Percentiles rank a stretch among this genome's conserved stretches.
Conservation (phyloP, 2,329 filamentous ascomycete genomes). For the Colletotrichum tamarilloi region DNA sequence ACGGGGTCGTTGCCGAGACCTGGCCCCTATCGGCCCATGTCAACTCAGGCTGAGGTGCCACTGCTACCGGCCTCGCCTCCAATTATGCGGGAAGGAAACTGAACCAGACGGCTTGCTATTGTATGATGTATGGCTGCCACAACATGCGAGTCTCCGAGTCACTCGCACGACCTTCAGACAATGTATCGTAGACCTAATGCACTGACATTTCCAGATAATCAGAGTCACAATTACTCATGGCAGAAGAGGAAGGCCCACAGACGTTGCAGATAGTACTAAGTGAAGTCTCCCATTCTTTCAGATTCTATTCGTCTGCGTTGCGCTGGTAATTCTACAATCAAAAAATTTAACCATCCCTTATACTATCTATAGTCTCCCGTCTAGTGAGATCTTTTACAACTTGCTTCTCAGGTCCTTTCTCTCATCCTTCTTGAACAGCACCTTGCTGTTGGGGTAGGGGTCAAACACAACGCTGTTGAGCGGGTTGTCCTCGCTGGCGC, state of each 20-base stretch:
- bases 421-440: constrained; percentile 71
- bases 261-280: no score
- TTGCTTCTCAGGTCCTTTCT: constrained; percentile 56
- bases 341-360: background rate
- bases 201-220: no score
- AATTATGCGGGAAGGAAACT: no score
- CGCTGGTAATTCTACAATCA: background rate
- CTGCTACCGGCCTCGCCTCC: no score
- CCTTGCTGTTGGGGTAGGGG: constrained; percentile 73
- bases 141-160: no score
- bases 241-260: no score
- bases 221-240: no score
- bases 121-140: no score
- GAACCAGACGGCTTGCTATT: no score
- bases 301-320: background rate
- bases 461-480: constrained; percentile 79
- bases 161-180: no score
- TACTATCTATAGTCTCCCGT: background rate
- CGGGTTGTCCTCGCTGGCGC: constrained; percentile 78
- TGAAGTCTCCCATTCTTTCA: background rate
- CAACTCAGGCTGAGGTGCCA: background rate
- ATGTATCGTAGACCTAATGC: no score
- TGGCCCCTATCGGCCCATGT: no score
- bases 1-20: background rate
- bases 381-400: constrained; percentile 47